Conservation (phyloP, 208 protist species). For the Naegleria lovaniensis region DNA sequence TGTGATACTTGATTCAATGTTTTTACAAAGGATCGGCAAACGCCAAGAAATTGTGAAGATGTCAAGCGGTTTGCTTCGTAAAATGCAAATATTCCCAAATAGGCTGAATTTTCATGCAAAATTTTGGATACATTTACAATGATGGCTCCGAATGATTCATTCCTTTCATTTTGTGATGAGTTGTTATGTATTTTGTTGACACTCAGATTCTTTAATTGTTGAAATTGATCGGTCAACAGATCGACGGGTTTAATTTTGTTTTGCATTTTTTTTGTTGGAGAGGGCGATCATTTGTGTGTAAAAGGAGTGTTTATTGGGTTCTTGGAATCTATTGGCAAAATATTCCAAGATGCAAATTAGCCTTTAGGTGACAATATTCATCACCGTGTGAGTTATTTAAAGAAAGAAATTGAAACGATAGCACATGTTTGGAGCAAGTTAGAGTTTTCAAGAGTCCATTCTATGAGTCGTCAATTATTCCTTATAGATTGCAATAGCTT, state of each 20-base stretch:
- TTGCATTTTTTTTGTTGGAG: background rate
- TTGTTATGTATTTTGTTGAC: too few species aligned
- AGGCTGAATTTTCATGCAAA: background rate
- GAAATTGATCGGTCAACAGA: background rate
- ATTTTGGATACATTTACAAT: background rate
- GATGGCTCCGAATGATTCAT: background rate
- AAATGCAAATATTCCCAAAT: background rate
- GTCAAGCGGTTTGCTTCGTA: background rate
- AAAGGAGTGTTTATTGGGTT: background rate
- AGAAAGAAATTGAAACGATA: background rate
- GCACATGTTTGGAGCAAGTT: background rate
- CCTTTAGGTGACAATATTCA: background rate
- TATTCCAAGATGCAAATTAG: background rate
- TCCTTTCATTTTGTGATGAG: background rate
- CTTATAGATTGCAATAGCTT: constrained; percentile 48
- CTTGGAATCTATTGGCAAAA: background rate
- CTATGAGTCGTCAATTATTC: background rate
- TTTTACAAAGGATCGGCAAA: background rate
- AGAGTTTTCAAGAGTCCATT: background rate
- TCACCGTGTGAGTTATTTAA: background rate
- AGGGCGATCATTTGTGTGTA: too few species aligned
- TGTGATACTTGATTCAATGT: background rate
- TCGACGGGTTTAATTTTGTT: background rate
- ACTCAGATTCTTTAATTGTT: background rate
- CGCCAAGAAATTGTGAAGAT: background rate